Percentiles rank a stretch among this genome's conserved stretches.
Conservation (phyloP, 1,284 basidiomycete species). For the Singerocomus rubriflavus region DNA sequence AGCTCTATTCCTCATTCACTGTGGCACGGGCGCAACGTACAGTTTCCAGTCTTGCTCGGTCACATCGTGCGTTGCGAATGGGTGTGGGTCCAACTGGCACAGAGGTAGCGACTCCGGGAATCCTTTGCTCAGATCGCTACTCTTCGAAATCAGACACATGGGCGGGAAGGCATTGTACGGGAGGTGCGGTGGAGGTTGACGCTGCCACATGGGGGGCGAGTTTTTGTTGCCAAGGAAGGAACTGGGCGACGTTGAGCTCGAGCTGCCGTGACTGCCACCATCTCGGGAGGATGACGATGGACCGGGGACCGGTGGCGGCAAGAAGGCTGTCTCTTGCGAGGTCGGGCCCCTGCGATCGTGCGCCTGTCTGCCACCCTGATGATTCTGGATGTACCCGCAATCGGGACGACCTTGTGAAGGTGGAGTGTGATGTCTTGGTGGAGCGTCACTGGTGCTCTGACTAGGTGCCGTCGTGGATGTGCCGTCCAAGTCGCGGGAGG, state of each 20-base stretch:
- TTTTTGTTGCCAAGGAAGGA: slow-evolving; percentile 31
- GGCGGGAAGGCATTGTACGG: slow-evolving; percentile 25
- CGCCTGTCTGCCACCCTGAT: slow-evolving; percentile 1
- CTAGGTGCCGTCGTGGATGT: no score
- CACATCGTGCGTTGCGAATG: slow-evolving; percentile 32
- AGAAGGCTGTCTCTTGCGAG: background rate
- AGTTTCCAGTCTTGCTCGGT: slow-evolving; percentile 33
- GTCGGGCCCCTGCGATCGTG: background rate
- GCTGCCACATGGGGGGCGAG: slow-evolving; percentile 28
- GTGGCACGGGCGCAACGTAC: slow-evolving; percentile 7
- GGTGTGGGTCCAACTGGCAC: slow-evolving; percentile 23
- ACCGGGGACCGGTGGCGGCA: background rate
- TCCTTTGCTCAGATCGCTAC: slow-evolving; percentile 15
- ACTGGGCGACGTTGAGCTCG: slow-evolving; percentile 14
- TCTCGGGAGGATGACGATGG: slow-evolving; percentile 1
- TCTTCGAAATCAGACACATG: slow-evolving; percentile 32
- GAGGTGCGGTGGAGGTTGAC: slow-evolving; percentile 17
- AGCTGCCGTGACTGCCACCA: background rate
- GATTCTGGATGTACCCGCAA: slow-evolving; percentile 12
- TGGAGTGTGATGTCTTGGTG: no score
- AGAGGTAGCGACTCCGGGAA: slow-evolving; percentile 33
- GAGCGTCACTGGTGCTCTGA: no score
- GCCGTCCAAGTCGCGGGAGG: no score
- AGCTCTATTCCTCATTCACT: background rate
- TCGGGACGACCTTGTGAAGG: slow-evolving; percentile 2